These are phyloP conservation scores for Trichoderma arundinaceum DNA, from an alignment of 2,329 filamentous ascomycete species.

Conservation along the genomic window DNA sequence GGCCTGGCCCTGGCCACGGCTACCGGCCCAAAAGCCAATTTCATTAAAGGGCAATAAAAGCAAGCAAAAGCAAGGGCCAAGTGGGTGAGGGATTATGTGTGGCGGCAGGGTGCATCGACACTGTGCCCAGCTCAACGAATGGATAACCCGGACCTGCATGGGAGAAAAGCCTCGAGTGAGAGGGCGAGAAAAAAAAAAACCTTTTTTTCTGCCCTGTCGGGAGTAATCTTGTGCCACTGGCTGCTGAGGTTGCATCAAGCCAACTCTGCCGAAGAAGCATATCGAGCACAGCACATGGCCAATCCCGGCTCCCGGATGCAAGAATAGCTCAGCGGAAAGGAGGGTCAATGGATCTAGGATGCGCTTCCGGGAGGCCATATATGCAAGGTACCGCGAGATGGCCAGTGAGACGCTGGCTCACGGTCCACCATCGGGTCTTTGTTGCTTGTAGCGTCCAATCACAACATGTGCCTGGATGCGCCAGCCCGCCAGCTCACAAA, in stretches of 20 bases:
- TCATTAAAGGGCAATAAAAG: not conserved
- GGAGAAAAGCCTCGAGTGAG: slow-evolving; percentile 12
- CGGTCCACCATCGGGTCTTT: slow-evolving; percentile 32
- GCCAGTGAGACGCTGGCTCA: slow-evolving; percentile 33
- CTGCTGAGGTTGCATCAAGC: slow-evolving; percentile 25
- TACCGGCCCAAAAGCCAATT: slow-evolving; percentile 10
- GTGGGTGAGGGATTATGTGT: slow-evolving; percentile 28
- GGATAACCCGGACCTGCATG: not conserved
- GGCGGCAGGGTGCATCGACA: slow-evolving; percentile 6
- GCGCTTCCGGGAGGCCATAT: slow-evolving; percentile 28
- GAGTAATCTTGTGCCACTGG: slow-evolving; percentile 8
- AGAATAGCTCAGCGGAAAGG: slow-evolving; percentile 30
- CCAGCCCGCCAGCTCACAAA: slow-evolving; percentile 27
- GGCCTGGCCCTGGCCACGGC: not conserved
- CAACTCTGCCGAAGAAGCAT: slow-evolving; percentile 15
- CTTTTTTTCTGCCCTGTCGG: slow-evolving; percentile 1
- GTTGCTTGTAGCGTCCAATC: slow-evolving; percentile 34
- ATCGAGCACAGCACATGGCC: slow-evolving; percentile 29
- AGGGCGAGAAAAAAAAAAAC: not conserved
- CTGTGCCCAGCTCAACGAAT: slow-evolving; percentile 3
- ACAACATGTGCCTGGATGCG: slow-evolving; percentile 34
- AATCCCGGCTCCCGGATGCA: slow-evolving; percentile 28
- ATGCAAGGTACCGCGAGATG: slow-evolving; percentile 34
- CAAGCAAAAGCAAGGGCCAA: not conserved
- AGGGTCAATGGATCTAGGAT: slow-evolving; percentile 30